These are phyloP conservation scores for Wickerhamomyces sp. DNA, from an alignment of 1,139 yeast species.

Conservation along the genomic window DNA sequence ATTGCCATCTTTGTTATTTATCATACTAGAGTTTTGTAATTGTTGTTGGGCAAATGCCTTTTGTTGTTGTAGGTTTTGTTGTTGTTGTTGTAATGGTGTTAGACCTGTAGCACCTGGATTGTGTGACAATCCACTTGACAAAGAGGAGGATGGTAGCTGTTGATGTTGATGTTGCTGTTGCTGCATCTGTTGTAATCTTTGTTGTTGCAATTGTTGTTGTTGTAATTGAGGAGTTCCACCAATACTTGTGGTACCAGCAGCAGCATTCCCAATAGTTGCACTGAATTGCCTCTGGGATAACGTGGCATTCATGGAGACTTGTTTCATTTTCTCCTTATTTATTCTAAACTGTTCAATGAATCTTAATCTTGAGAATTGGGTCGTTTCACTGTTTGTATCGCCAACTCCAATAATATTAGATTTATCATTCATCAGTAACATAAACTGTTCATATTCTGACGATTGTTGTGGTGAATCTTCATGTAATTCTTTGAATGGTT, in stretches of 20 bases:
- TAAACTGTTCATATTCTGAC: conserved; percentile 85
- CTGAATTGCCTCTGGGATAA: conserved; percentile 13
- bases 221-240: conserved; percentile 12
- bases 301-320: conserved; percentile 31
- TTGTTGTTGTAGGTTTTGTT: conserved; percentile 16
- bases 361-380: conserved; percentile 43
- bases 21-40: conserved; percentile 10
- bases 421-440: conserved; percentile 46
- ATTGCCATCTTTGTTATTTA: conserved; percentile 1
- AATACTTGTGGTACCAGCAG: not conserved
- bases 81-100: conserved; percentile 17
- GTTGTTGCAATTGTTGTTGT: conserved; percentile 19
- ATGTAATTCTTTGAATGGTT: conserved; percentile 45
- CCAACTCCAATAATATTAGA: conserved; percentile 21
- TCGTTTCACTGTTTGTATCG: conserved; percentile 22
- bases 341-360: conserved; percentile 44
- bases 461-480: conserved; percentile 71
- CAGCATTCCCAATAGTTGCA: conserved; percentile 2
- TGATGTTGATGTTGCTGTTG: conserved; percentile 12
- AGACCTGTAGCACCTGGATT: not conserved
- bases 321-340: conserved; percentile 37
- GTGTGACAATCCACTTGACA: not conserved
- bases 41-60: conserved; percentile 20
- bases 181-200: conserved; percentile 15
- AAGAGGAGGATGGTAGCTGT: not conserved